Base-by-base conservation (phyloP, 768 basidiomycete genomes). In the Tylopilus intermedius region DNA sequence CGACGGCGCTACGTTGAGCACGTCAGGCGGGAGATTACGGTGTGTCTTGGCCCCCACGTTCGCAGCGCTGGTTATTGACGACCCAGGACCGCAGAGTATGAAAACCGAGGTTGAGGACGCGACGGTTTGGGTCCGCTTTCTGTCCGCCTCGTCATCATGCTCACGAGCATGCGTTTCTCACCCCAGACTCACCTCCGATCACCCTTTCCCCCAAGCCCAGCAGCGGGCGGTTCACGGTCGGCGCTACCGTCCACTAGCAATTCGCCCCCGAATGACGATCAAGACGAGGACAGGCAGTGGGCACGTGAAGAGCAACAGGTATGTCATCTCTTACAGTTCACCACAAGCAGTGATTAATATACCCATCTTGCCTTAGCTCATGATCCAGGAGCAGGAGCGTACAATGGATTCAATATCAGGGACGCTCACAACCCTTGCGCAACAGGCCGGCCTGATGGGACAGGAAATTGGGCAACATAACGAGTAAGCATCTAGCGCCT, bases 381-480 rank as follows among this genome's bases (percentile, higher is more conserved):
- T 97, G 71, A 81, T 97, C 24, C 79, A 78, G 45, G 81, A 90
- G 62, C 96, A 99, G 74, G 96, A 99, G 64, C 78, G 82, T 27
- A 88, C 94, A 0, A 86, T 99, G 61, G 84, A 86, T 50, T 81
- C 87, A 0, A 94, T 99, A 64, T 80, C 86, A 0, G 92, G 93
- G 0, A 94, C 94, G 2, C 69, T 99, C 49, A 82, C 67, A 51
- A 94, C 88, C 0, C 74, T 99, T 7, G 85, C 86, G 0, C 85
- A 90, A 57, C 96, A 98, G 71, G 96, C 96, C 0, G 88, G 87
- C 10, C 74, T 97, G 30, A 99, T 99, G 83, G 95, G 95, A 0
- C 83, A 82, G 52, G 96, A 99, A 66, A 90, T 98, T 46, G 74
- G 67, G 8, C 92, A 94, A 65, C 96, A 99, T 62, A 90, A 87